Base-by-base conservation (phyloP, 2,329 filamentous ascomycete genomes). In the Sphaerulina vaccinii region DNA sequence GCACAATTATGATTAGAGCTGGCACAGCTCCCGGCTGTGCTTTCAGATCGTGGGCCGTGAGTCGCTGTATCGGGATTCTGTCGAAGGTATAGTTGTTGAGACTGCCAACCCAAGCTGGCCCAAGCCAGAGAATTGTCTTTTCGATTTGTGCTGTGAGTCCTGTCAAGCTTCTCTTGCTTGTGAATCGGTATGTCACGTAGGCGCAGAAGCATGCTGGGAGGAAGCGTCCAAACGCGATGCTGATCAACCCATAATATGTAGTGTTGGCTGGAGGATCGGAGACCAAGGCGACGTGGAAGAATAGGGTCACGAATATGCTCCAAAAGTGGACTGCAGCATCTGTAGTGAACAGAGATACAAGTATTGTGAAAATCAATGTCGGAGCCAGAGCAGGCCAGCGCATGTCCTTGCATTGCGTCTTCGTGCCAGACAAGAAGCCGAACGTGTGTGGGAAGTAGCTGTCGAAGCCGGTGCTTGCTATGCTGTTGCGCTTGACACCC, bases 11-110 rank as follows among this genome's bases (percentile, higher is more conserved):
- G 38, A 88, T 82, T 42, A 99, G 74, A 0, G 93, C 92, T 1
- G 88, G 80, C 50, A 89, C 85, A 0, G 92, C 93, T 6, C 93
- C 93, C 0, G 93, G 92, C 66, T 99, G 90, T 61, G 90, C 86
- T 41, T 86, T 75, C 37, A 99, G 82, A 66, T 99, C 93, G 67
- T 95, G 90, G 0, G 86, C 84, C 7, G 88, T 97, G n/a, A 99
- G 79, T 2, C 93, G 86, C 69, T 90, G 84, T 59, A 99, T 93
- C 0, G 93, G 93, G 55, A 99, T 96, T 72, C 88, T 87, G 63
- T 90, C 87, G 65, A 99, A 89, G 0, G 93, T 97, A 71, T 96
- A 95, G 71, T 97, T 97, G 65, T 92, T 92, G 60, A 99, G 73
- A 1, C 89, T 86, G 13, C 91, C 93, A 33, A 96, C 83, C 87